phyloP scores from a whole-genome alignment of 352 stramenopile species.

The Pseudoperonospora humuli region DNA sequence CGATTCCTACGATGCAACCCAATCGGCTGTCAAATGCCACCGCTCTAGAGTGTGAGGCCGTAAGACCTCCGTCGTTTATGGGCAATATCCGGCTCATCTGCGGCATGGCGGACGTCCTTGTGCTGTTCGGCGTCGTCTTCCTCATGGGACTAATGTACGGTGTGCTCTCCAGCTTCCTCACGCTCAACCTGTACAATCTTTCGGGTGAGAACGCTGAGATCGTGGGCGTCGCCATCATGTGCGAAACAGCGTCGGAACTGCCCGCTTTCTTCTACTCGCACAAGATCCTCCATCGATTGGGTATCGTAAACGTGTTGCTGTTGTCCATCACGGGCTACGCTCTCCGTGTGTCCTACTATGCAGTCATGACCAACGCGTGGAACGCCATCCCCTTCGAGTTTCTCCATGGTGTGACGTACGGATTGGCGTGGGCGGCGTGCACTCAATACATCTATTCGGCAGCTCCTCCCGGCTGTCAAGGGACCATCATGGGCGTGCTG shows the following conservation, averaged over 20 bases:
- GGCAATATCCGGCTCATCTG: constrained; percentile 28
- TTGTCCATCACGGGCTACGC: constrained; percentile 63
- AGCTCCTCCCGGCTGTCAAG: constrained; percentile 46
- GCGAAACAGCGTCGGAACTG: constrained; percentile 71
- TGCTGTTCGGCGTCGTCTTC: constrained; percentile 65
- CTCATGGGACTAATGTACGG: constrained; percentile 78
- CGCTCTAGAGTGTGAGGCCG: constrained; percentile 10
- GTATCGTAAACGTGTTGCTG: constrained; percentile 65
- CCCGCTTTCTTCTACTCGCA: constrained; percentile 79
- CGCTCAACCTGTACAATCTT: constrained; percentile 76
- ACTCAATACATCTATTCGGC: constrained; percentile 73
- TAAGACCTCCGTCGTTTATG: constrained; percentile 33
- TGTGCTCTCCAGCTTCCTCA: constrained; percentile 78
- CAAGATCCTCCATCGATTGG: constrained; percentile 55
- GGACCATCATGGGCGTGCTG: constrained; percentile 71
- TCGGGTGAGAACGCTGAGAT: constrained; percentile 62
- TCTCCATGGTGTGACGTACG: constrained; percentile 67
- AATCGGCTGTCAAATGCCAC: constrained; percentile 16
- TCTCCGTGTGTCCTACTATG: constrained; percentile 62
- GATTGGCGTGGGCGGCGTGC: constrained; percentile 59
- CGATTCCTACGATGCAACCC: constrained; percentile 47
- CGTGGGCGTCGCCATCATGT: constrained; percentile 74
- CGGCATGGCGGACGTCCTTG: constrained; percentile 49
- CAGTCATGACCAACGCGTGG: constrained; percentile 75
- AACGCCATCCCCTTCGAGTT: constrained; percentile 74